phyloP scores from a whole-genome alignment of 352 stramenopile species.

The Phytophthora uliginosa region DNA sequence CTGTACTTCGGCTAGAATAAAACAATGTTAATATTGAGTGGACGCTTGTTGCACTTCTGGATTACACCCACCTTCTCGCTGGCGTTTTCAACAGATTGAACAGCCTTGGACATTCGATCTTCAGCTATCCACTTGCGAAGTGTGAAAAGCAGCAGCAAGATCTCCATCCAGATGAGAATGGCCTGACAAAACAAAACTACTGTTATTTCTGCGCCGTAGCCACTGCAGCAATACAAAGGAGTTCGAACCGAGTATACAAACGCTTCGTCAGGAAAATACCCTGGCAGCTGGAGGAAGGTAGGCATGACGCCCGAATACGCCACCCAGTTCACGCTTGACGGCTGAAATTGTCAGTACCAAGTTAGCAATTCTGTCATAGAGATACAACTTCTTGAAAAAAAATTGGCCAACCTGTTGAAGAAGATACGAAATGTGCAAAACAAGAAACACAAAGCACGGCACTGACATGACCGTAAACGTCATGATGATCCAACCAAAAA shows the following conservation, averaged over 20 bases:
- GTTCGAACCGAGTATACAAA: slow-evolving; percentile 62
- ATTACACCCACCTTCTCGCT: slow-evolving; percentile 44
- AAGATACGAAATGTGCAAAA: slow-evolving; percentile 58
- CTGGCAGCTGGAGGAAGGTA: slow-evolving; percentile 66
- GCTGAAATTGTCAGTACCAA: background rate
- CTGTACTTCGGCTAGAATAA: slow-evolving; percentile 62
- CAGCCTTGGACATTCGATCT: slow-evolving; percentile 67
- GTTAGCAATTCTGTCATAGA: background rate
- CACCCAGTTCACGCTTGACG: slow-evolving; percentile 38
- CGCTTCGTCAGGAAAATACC: slow-evolving; percentile 63
- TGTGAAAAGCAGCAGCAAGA: slow-evolving; percentile 64
- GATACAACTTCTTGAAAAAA: no score
- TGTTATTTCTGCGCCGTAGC: background rate
- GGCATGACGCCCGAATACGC: slow-evolving; percentile 59
- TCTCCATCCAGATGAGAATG: slow-evolving; percentile 58
- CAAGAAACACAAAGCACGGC: slow-evolving; percentile 58
- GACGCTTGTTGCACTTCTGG: background rate
- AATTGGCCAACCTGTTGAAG: slow-evolving; percentile 18
- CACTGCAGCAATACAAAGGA: background rate
- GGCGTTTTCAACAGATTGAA: slow-evolving; percentile 61
- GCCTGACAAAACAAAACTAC: slow-evolving; percentile 31
- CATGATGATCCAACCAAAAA: slow-evolving; percentile 84
- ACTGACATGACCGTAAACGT: slow-evolving; percentile 72
- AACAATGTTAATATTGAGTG: background rate
- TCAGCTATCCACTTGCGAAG: slow-evolving; percentile 80